phyloP scores from a whole-genome alignment of 2,329 filamentous ascomycete species.

The Cytospora chrysosperma region DNA sequence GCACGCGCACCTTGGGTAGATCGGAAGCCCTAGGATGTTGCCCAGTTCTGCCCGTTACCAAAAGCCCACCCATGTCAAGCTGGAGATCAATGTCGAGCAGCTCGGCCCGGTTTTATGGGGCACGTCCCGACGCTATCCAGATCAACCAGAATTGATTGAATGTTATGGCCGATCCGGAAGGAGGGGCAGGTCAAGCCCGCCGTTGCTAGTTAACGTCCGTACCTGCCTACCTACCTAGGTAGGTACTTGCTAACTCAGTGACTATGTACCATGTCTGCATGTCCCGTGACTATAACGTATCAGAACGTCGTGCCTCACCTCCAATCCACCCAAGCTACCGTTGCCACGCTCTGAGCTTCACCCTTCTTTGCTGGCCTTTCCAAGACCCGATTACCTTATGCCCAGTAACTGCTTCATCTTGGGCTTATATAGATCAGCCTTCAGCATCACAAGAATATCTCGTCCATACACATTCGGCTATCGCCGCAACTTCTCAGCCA shows the following conservation, averaged over 20 bases:
- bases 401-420: conserved; percentile 11
- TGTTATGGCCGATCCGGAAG: not conserved
- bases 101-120: not conserved
- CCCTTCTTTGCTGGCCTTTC: not conserved
- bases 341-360: not conserved
- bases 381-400: conserved; percentile 3
- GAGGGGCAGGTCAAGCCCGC: not conserved
- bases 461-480: not conserved
- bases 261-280: not conserved
- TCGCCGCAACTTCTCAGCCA: conserved; percentile 16
- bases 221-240: too few species aligned
- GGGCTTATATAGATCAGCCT: not conserved
- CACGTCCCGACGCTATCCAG: not conserved
- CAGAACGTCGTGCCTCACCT: not conserved
- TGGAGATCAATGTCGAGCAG: too few species aligned
- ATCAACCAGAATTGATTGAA: too few species aligned
- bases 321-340: not conserved
- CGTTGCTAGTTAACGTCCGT: too few species aligned
- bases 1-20: not conserved
- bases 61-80: not conserved
- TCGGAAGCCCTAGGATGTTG: not conserved
- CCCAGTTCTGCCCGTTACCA: not conserved
- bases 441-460: not conserved
- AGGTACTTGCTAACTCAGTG: too few species aligned
- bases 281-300: not conserved